Percentiles rank a stretch among this genome's conserved stretches.
These are phyloP conservation scores for Parathielavia hyrcaniae DNA, from an alignment of 495 filamentous ascomycete genomes.

Conservation along the genomic window DNA sequence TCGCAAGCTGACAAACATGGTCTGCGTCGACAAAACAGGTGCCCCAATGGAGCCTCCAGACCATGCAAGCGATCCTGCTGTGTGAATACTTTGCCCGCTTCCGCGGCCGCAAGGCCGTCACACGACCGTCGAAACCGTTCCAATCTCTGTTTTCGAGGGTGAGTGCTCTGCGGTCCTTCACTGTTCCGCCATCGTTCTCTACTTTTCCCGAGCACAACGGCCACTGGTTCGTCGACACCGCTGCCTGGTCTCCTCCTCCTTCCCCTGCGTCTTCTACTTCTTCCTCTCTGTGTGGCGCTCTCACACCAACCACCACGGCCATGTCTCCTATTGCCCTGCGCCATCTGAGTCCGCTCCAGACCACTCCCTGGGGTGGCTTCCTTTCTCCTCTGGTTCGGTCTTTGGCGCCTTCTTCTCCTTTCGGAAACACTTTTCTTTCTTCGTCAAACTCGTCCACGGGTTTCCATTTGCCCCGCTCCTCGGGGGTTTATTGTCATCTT, in stretches of 20 bases:
- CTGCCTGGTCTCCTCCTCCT: conserved; percentile 31
- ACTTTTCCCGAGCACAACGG: conserved; percentile 22
- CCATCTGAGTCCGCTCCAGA: conserved; percentile 20
- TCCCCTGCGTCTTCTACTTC: conserved; percentile 30
- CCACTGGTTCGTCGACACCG: conserved; percentile 35
- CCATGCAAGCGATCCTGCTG: conserved; percentile 51
- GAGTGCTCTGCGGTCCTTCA: conserved; percentile 36
- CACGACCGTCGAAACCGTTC: conserved; percentile 43
- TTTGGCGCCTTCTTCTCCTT: conserved; percentile 21
- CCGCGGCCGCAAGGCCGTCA: conserved; percentile 43
- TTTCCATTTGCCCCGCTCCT: not conserved
- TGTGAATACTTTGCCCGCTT: conserved; percentile 51
- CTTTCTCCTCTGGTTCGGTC: conserved; percentile 22
- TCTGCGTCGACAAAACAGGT: conserved; percentile 21
- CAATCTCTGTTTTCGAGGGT: conserved; percentile 48
- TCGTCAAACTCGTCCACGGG: conserved; percentile 4
- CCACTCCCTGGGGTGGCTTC: conserved; percentile 24
- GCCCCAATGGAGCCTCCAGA: conserved; percentile 42
- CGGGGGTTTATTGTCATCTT: conserved; percentile 16
- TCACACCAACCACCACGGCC: conserved; percentile 24
- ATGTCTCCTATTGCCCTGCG: conserved; percentile 22
- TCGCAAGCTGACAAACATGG: conserved; percentile 10
- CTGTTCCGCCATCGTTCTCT: conserved; percentile 27
- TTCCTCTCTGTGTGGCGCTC: conserved; percentile 26
- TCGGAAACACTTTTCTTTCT: conserved; percentile 9